phyloP scores from a whole-genome alignment of 257 asterid species.

The Rauvolfia tetraphylla region DNA sequence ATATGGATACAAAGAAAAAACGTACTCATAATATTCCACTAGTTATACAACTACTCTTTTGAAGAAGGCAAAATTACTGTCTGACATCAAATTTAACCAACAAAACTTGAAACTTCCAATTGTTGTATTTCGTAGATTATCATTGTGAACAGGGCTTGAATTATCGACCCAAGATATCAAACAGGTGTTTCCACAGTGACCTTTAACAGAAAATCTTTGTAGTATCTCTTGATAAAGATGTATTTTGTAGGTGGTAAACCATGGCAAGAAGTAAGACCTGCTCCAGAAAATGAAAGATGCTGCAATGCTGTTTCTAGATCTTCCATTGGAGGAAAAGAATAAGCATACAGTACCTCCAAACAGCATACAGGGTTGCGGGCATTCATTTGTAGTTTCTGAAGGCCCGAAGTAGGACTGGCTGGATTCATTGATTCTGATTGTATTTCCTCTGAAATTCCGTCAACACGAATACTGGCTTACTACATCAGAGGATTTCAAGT shows the following conservation, averaged over 20 bases:
- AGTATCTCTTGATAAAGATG: background rate
- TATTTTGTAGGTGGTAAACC: constrained; percentile 36
- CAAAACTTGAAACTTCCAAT: too few relatives aligned
- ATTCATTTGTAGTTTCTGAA: constrained; percentile 37
- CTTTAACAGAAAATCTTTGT: background rate
- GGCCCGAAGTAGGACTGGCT: constrained; percentile 48
- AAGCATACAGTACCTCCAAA: constrained; percentile 38
- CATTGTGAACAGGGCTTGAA: too few relatives aligned
- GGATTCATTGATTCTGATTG: constrained; percentile 32
- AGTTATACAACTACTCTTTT: background rate
- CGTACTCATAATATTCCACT: background rate
- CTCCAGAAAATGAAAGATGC: constrained; percentile 31
- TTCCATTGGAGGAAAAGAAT: too few relatives aligned
- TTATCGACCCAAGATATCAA: too few relatives aligned
- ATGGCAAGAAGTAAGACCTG: constrained; percentile 28
- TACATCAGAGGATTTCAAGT: constrained; percentile 40
- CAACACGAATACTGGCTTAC: constrained; percentile 41
- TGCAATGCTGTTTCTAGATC: constrained; percentile 33
- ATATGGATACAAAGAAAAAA: background rate
- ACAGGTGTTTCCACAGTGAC: too few relatives aligned
- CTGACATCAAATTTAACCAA: background rate
- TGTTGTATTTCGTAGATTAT: too few relatives aligned
- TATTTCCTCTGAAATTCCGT: constrained; percentile 27
- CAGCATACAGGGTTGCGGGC: constrained; percentile 50
- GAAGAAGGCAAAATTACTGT: background rate